Evolutionary conservation across 352 stramenopile genomes (phyloP), one percentile per base, ranked within the genome.

Genomic region (Pythium aquatile): DNA sequence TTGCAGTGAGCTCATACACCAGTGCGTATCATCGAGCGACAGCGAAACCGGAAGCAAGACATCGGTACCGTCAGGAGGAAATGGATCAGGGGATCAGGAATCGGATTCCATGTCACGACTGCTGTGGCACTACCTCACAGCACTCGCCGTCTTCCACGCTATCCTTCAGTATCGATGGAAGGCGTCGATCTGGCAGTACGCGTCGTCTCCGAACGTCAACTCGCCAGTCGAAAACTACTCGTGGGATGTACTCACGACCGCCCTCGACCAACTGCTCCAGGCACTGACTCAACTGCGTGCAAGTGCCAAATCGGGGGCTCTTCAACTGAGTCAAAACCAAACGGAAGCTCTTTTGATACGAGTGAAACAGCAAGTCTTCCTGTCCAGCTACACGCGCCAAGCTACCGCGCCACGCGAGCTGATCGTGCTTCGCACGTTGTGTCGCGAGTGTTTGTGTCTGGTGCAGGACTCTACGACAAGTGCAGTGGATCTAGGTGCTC

Each of bases 81-180:
- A 32, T 46, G 48, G 32, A 14, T 33, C 65, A 51, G 28, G 20
- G 69, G 5, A 69, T 51, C 55, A 59, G 52, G 55, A 61, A 2
- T 5, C 35, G 11, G 29, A 29, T 29, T 9, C 37, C 10, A 32
- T 64, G 14, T 26, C 51, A 0, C 11, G 29, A 32, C 20, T 53
- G 42, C 33, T 74, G 20, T 74, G 73, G 76, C 62, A 75, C 17
- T 39, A 77, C 5, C 29, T 90, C 9, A 80, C 59, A 17, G 58
- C 68, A 1, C 63, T 90, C 8, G 56, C 86, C 9, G 44, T 88
- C 13, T 85, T 78, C 35, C 81, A 90, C 17, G 24, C 73, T 1
- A 44, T 62, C 3, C n/a, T 85, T 13, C 20, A 46, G 7, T 73
- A 75, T 24, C 74, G 77, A 14, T 55, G 63, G 48, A 54, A 70